Conservation (phyloP, 1,284 basidiomycete species). For the Fomes fomentarius region DNA sequence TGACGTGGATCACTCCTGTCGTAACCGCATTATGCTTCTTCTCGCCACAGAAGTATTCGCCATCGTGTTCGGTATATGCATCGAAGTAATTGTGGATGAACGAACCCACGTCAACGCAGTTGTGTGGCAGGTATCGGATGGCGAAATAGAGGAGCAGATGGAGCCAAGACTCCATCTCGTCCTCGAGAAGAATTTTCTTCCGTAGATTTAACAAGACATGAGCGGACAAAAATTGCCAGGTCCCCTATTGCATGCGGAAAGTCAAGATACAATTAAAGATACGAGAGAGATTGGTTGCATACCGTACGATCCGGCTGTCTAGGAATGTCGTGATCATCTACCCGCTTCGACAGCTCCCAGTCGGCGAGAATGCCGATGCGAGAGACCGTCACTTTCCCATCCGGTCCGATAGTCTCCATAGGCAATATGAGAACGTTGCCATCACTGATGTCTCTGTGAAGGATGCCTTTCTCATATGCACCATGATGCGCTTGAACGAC, state of each 20-base stretch:
- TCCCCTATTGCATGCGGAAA: conserved; percentile 5
- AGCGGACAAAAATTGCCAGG: conserved; percentile 20
- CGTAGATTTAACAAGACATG: not conserved
- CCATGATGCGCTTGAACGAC: conserved; percentile 4
- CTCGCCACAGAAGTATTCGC: no score
- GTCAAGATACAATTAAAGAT: not conserved
- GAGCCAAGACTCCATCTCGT: conserved; percentile 21
- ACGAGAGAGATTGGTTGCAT: not conserved
- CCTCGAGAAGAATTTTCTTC: not conserved
- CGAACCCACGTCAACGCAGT: conserved; percentile 2
- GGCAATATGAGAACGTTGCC: conserved; percentile 13
- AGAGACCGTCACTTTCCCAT: not conserved
- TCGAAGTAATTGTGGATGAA: conserved; percentile 19
- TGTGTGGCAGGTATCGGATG: conserved; percentile 13
- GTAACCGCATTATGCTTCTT: no score
- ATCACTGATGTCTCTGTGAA: conserved; percentile 17
- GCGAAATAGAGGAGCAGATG: conserved; percentile 14
- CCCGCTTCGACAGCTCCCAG: conserved; percentile 17
- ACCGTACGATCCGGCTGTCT: conserved; percentile 14
- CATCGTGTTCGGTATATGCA: not conserved
- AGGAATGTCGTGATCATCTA: not conserved
- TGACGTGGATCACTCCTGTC: no score
- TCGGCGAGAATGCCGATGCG: conserved; percentile 7
- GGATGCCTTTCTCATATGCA: conserved; percentile 3
- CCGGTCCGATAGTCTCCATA: not conserved